Evolutionary conservation across 495 filamentous ascomycete genomes (phyloP).

Genomic region (Aspergillus steynii): DNA sequence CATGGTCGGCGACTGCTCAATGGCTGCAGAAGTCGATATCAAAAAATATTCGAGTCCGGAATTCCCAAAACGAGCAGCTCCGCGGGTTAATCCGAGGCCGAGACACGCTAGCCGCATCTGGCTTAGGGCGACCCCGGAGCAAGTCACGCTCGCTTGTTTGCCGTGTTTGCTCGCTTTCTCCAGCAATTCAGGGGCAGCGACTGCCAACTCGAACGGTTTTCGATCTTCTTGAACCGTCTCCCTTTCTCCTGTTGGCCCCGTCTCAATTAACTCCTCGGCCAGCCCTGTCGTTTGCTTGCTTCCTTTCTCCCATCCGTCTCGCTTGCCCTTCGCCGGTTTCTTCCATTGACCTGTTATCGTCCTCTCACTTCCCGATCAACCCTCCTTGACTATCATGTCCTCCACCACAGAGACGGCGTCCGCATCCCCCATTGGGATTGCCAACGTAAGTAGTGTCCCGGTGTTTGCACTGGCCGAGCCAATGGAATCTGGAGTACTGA

Average conservation of each 20-base stretch:
- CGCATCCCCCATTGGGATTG: constrained; percentile 96
- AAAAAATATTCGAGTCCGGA: constrained; percentile 3
- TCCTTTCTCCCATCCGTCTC: background rate
- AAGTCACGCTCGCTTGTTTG: constrained; percentile 8
- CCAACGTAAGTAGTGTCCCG: constrained; percentile 67
- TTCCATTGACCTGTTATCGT: constrained; percentile 15
- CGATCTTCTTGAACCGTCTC: too few relatives aligned
- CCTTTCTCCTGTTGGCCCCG: background rate
- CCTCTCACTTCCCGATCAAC: constrained; percentile 21
- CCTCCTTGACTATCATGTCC: constrained; percentile 59
- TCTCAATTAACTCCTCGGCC: background rate
- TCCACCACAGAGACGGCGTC: constrained; percentile 80
- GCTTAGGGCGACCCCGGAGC: constrained; percentile 19
- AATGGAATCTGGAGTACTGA: background rate
- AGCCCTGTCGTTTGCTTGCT: background rate
- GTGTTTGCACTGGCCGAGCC: background rate
- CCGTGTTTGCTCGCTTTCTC: constrained; percentile 11
- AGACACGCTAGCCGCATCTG: constrained; percentile 16
- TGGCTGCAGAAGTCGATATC: constrained; percentile 8
- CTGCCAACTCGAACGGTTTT: constrained; percentile 16
- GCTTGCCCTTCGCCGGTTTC: background rate
- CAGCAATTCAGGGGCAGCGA: constrained; percentile 30
- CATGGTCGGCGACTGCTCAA: constrained; percentile 58
- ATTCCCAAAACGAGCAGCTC: constrained; percentile 29
- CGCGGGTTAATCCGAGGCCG: constrained; percentile 27